Base-by-base conservation (phyloP, 1,284 basidiomycete genomes). In the Cutaneotrichosporon dermatis region DNA sequence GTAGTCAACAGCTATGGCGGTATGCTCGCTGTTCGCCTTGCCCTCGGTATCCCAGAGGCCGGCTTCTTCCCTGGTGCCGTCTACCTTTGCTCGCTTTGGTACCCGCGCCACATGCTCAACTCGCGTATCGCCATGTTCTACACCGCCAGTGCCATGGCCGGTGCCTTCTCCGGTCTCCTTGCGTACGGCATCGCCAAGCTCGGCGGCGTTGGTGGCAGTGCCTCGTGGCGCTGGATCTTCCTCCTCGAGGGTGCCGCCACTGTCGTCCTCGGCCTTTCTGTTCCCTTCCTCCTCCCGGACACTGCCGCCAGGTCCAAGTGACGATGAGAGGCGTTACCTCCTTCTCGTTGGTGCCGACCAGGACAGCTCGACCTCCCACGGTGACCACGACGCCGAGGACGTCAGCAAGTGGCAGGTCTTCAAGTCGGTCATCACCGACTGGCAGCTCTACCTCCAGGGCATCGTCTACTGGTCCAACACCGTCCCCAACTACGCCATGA, bases 151-250 rank as follows among this genome's bases (percentile, higher is more conserved):
- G 46, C 51, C 1, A 54, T 62, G 4, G 61, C 68, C 6, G 68
- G 70, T 6, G 70, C 66, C 2, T 66, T 72, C 36, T 68, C 65
- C 10, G 72, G 72, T 50, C 52, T 73, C 5, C 62, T 73, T 1
- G 70, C 69, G 1, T 74, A 65, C 51, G 70, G 60, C 13, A 70
- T 74, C 53, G 69, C 65, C 34, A 66, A 71, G 34, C 59, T 69
- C 34, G 62, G 70, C 51, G 65, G 66, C 35, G 54, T 57, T 2
- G 61, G 64, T 36, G 68, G 68, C n/a, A 65, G 58, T 44, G 53
- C 59, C 11, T 66, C 67, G 5, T 74, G 72, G 72, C 60, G 65
- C 7, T 69, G 57, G 58, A 69, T 72, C 55, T 72, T 59, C 61
- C 34, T 58, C 12, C 33, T 61, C n/a, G 59, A 60, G 40, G 59